Conservation (phyloP, 768 basidiomycete genomes). For the Russula foetens region DNA sequence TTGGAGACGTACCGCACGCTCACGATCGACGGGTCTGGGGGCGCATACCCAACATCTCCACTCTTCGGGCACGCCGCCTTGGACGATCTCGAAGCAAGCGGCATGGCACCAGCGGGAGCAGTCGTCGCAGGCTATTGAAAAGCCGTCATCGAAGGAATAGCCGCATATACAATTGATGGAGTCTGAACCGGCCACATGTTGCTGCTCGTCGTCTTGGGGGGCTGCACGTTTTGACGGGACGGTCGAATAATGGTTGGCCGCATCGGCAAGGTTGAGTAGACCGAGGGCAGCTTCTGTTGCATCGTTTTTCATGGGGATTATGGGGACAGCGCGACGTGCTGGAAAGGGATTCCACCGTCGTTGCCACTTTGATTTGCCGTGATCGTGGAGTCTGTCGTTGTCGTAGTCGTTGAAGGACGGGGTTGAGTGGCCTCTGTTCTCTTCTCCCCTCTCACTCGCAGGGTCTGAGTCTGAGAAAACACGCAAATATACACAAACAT, state of each 20-base stretch:
- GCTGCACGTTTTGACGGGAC: conserved; percentile 35
- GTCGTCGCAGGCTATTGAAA: conserved; percentile 76
- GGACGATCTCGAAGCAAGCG: conserved; percentile 60
- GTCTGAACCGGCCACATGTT: conserved; percentile 28
- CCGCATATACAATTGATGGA: conserved; percentile 69
- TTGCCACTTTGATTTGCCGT: background rate
- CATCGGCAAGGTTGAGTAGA: conserved; percentile 42
- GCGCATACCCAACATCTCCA: conserved; percentile 71
- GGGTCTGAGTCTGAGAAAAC: too few relatives aligned
- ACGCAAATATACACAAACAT: conserved; percentile 5
- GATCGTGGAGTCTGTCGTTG: background rate
- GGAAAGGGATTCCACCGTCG: background rate
- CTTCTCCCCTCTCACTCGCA: too few relatives aligned
- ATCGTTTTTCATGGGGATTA: conserved; percentile 39
- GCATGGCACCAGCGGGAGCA: conserved; percentile 83
- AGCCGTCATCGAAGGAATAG: conserved; percentile 68
- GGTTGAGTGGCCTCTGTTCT: too few relatives aligned
- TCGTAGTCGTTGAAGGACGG: background rate
- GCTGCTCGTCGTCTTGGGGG: conserved; percentile 19
- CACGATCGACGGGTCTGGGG: conserved; percentile 40
- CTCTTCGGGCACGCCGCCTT: conserved; percentile 58
- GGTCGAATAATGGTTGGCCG: conserved; percentile 29
- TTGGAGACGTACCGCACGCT: conserved; percentile 40
- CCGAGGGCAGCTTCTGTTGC: conserved; percentile 53
- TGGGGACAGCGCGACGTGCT: background rate